These are phyloP conservation scores for Solanum corneliomulleri DNA, from an alignment of 257 asterid genomes.

Conservation along the genomic window DNA sequence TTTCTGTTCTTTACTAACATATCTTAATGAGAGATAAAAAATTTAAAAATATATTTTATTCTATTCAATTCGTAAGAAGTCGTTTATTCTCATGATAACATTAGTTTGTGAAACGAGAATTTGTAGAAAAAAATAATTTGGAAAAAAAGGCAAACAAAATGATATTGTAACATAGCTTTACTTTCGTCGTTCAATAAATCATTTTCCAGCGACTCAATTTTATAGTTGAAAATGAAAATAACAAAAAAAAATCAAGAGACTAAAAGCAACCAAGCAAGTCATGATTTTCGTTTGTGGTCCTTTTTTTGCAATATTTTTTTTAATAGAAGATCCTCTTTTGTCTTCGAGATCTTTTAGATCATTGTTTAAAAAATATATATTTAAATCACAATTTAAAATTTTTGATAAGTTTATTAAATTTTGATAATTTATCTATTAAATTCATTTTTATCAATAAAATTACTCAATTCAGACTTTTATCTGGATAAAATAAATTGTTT, in stretches of 20 bases:
- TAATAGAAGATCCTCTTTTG: background rate
- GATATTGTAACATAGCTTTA: background rate
- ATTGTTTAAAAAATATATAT: too few species aligned
- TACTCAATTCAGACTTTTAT: too few species aligned
- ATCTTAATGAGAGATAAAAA: background rate
- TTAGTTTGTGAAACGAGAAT: too few species aligned
- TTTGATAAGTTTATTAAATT: too few species aligned
- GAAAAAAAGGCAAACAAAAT: background rate
- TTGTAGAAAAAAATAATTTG: too few species aligned
- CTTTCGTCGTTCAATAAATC: background rate
- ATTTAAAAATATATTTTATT: too few species aligned
- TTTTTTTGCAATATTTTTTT: background rate
- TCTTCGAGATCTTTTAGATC: rapidly evolving
- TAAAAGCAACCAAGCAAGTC: background rate
- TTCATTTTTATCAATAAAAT: too few species aligned
- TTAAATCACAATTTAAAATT: too few species aligned
- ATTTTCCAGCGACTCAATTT: background rate
- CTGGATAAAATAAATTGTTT: too few species aligned
- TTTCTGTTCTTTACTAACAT: background rate
- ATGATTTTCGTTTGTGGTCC: background rate
- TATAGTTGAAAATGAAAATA: background rate
- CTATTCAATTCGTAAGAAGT: too few species aligned
- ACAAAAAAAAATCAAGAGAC: background rate
- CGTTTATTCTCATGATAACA: too few species aligned
- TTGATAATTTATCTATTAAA: too few species aligned